Percentiles rank a stretch among this genome's conserved stretches.
These are phyloP conservation scores for Oropetium thomaeum DNA, from an alignment of 176 grass and related monocot species.

Conservation along the genomic window DNA sequence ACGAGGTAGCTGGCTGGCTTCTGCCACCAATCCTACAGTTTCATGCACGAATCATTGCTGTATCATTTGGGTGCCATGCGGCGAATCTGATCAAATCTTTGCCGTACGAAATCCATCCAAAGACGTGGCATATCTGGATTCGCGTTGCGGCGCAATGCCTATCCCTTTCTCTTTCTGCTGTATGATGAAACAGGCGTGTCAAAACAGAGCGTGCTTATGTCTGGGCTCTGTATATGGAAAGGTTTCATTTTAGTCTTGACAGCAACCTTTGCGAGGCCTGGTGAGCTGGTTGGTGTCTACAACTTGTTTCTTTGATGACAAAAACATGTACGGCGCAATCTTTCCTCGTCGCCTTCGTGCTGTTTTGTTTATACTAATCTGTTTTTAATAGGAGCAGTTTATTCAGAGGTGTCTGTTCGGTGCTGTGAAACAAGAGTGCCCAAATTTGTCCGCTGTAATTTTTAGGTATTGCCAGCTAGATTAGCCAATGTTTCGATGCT, in stretches of 20 bases:
- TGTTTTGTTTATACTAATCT: background rate
- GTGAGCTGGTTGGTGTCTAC: background rate
- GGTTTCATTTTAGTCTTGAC: background rate
- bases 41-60: background rate
- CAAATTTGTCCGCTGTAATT: background rate
- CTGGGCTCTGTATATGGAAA: background rate
- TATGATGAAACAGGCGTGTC: background rate
- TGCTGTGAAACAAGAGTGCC: background rate
- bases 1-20: background rate
- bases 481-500: background rate
- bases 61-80: background rate
- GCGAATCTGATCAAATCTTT: background rate
- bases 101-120: background rate
- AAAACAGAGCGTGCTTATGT: background rate
- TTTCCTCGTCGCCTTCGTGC: background rate
- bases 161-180: background rate
- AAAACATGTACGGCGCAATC: background rate
- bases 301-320: constrained; percentile 37
- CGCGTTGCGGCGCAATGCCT: constrained; percentile 1
- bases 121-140: background rate
- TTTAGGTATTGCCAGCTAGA: background rate
- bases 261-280: background rate
- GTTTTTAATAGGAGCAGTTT: background rate
- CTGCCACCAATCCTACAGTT: background rate
- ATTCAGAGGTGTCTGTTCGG: background rate